A percentile compares a stretch with the other conserved stretches of the same genome.
phyloP scores from a whole-genome alignment of 2,329 filamentous ascomycete species.

The Talaromyces sp. region DNA sequence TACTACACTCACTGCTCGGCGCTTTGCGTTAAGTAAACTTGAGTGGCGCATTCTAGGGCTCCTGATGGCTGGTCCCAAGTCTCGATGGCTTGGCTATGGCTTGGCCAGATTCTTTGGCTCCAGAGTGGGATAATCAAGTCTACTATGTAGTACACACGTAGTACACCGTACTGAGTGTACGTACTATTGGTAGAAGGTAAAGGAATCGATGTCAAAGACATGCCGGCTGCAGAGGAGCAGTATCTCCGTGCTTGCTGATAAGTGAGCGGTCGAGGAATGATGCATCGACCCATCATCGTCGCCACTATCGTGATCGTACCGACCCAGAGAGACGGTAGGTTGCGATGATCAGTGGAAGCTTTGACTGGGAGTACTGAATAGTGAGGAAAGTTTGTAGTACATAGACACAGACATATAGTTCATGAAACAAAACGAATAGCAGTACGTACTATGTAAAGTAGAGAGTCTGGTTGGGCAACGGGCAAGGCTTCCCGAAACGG shows the following conservation, averaged over 20 bases:
- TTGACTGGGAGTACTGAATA: background rate
- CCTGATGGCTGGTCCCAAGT: background rate
- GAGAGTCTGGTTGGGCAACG: background rate
- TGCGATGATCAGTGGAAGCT: background rate
- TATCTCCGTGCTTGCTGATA: background rate
- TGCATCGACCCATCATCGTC: background rate
- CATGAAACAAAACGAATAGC: background rate
- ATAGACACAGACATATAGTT: background rate
- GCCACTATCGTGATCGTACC: background rate
- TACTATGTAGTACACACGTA: too few species aligned
- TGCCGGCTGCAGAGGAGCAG: background rate
- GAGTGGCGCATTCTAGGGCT: slow-evolving; percentile 12
- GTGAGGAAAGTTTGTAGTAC: background rate
- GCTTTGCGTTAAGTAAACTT: background rate
- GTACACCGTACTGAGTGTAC: too few species aligned
- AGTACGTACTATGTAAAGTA: too few species aligned
- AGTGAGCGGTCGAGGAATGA: background rate
- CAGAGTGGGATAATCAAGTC: background rate
- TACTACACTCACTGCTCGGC: background rate
- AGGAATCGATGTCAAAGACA: background rate
- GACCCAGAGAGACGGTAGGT: background rate
- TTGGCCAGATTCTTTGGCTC: slow-evolving; percentile 3
- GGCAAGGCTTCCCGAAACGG: slow-evolving; percentile 6
- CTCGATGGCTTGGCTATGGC: background rate
- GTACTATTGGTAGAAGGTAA: background rate